Conservation (phyloP, 1,139 yeast species). For the Debaryomycetaceae sp. region DNA sequence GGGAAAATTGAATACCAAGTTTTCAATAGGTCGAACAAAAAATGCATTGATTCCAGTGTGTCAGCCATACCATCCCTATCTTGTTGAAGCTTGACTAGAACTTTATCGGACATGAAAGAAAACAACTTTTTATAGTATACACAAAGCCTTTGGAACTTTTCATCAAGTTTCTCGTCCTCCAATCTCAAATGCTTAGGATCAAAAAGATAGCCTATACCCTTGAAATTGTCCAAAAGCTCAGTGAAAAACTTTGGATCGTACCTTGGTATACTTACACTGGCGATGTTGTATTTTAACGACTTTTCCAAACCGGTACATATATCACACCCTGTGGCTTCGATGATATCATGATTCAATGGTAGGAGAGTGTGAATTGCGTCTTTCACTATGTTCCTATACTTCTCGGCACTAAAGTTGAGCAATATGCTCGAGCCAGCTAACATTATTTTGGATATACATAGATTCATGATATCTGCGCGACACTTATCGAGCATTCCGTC, state of each 20-base stretch:
- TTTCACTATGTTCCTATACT: slow-evolving; percentile 15
- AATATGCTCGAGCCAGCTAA: neutral
- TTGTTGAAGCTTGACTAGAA: slow-evolving; percentile 10
- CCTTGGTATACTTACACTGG: slow-evolving; percentile 23
- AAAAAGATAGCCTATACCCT: slow-evolving; percentile 13
- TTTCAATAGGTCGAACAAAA: slow-evolving; percentile 17
- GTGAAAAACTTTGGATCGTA: slow-evolving; percentile 21
- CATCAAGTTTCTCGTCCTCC: slow-evolving; percentile 2
- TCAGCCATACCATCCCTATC: slow-evolving; percentile 14
- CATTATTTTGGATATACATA: neutral
- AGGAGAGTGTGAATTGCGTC: slow-evolving; percentile 6
- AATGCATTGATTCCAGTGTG: slow-evolving; percentile 17
- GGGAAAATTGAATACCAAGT: slow-evolving; percentile 23
- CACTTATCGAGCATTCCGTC: neutral
- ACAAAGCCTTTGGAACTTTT: slow-evolving; percentile 7
- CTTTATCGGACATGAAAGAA: slow-evolving; percentile 9
- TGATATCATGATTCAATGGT: neutral
- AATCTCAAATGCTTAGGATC: slow-evolving; percentile 3
- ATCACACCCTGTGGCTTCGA: slow-evolving; percentile 1
- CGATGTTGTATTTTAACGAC: slow-evolving; percentile 13
- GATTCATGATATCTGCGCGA: too few relatives aligned
- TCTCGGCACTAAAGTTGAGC: slow-evolving; percentile 19
- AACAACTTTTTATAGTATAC: slow-evolving; percentile 11
- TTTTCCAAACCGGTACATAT: neutral
- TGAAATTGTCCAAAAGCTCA: slow-evolving; percentile 21